Base-by-base conservation (phyloP, 371 early-diverging fungal species). In the Syncephalastrum racemosum region DNA sequence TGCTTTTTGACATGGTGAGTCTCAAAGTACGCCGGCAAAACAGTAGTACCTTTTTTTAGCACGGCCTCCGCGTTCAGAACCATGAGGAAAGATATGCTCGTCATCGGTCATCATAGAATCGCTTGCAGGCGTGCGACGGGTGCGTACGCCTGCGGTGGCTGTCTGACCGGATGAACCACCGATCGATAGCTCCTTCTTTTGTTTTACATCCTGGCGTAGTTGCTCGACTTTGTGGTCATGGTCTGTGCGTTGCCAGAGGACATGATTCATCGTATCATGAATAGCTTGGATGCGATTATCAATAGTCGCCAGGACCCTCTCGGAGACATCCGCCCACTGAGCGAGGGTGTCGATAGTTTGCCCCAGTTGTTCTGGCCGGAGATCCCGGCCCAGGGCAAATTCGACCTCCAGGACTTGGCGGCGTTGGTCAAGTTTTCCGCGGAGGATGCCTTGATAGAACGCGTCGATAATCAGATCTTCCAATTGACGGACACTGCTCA, bases 401-500 rank as follows among this genome's bases (percentile, higher is more conserved):
- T 90, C 89, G 3, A 94, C 86, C 59, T 87, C 84, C n/a, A 94
- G 61, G 53, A 82, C 83, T 46, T 83, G 79, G 57, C 78, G 68
- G 41, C 83, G 83, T 64, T 94, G 94, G 68, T 94, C 94, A 41
- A 94, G 71, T 72, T 87, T 91, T 22, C 91, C 94, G 15, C 72
- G 73, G 46, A 94, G 63, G 3, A 94, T 64, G 46, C 84, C 86
- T 56, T 89, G 85, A 61, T 92, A 92, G 41, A 94, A 86, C 23
- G 90, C 89, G 50, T 91, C 91, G 60, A 94, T 94, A 60, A 92
- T 84, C 56, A 92, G 67, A 70, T 92, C 92, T 60, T 94, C 94
- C 39, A 94, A 72, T 50, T 88, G 88, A 31, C 93, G 84, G 12
- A 92, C 83, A 43, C 85, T 90, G 39, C 83, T 58, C 57, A 92